A percentile compares a stretch with the other conserved stretches of the same genome.
These are phyloP conservation scores for Coccomyxa sp. DNA, from an alignment of 139 green algal species.

Conservation along the genomic window DNA sequence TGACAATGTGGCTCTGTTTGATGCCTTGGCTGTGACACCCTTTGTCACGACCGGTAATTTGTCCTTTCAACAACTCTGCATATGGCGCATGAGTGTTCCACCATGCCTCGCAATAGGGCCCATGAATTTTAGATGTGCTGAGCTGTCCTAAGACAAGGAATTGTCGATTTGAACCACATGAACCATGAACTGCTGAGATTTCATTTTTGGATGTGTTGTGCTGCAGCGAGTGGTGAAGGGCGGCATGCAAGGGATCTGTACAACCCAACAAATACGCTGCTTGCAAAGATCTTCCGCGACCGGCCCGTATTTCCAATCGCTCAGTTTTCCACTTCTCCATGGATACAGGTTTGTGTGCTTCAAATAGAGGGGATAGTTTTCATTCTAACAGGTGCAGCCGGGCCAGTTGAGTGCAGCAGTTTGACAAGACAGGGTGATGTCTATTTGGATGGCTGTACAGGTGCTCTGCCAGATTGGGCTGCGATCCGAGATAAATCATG, in stretches of 20 bases:
- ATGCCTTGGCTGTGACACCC: conserved; percentile 31
- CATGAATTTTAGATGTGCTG: not conserved
- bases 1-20: conserved; percentile 13
- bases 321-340: conserved; percentile 37
- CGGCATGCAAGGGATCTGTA: conserved; percentile 40
- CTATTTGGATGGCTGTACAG: not conserved
- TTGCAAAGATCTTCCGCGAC: conserved; percentile 43
- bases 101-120: not conserved
- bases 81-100: not conserved
- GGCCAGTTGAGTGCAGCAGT: not conserved
- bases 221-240: conserved; percentile 2
- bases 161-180: not conserved
- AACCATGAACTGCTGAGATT: too few relatives aligned
- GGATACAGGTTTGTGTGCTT: conserved; percentile 31
- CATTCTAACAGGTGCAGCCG: not conserved
- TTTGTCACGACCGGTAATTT: conserved; percentile 36
- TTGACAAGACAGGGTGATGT: too few relatives aligned
- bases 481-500: not conserved
- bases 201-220: not conserved
- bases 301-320: conserved; percentile 42
- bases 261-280: conserved; percentile 49
- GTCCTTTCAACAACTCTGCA: not conserved
- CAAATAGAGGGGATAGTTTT: not conserved
- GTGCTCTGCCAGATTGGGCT: not conserved
- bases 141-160: not conserved